Conservation (phyloP, 75 land plant species). For the Pinus taeda region DNA sequence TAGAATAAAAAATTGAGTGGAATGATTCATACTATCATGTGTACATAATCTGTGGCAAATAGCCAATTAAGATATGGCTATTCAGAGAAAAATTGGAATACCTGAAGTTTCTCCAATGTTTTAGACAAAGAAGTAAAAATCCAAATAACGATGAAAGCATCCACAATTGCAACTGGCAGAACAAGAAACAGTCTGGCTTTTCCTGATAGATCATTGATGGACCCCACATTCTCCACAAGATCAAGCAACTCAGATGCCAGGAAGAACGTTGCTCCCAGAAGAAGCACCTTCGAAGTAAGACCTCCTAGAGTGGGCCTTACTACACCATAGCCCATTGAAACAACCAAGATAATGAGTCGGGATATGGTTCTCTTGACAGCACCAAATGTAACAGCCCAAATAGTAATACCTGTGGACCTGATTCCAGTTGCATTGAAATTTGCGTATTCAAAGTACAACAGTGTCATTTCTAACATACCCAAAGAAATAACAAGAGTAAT, state of each 20-base stretch:
- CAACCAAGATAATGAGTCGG: slow-evolving; percentile 73
- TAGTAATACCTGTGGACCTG: slow-evolving; percentile 76
- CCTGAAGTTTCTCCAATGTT: slow-evolving; percentile 91
- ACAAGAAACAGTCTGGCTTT: slow-evolving; percentile 75
- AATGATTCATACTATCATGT: background rate
- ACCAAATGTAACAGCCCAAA: slow-evolving; percentile 86
- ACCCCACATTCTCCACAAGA: slow-evolving; percentile 78
- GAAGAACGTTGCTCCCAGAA: slow-evolving; percentile 70
- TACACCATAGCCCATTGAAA: slow-evolving; percentile 97
- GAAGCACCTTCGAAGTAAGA: slow-evolving; percentile 71
- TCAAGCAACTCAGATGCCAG: slow-evolving; percentile 75
- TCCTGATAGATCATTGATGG: slow-evolving; percentile 77
- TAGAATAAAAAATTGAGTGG: no score
- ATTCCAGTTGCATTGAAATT: slow-evolving; percentile 74
- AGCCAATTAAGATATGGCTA: background rate
- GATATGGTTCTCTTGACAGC: slow-evolving; percentile 82
- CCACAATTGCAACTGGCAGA: slow-evolving; percentile 76
- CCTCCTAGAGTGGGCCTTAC: slow-evolving; percentile 94
- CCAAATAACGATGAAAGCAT: slow-evolving; percentile 88
- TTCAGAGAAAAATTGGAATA: slow-evolving; percentile 11
- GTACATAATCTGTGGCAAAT: background rate
- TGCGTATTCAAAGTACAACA: slow-evolving; percentile 92
- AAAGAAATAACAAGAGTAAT: slow-evolving; percentile 74
- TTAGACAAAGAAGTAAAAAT: slow-evolving; percentile 86
- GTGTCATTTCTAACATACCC: slow-evolving; percentile 84